Percentiles rank a stretch among this genome's conserved stretches.
These are phyloP conservation scores for Microdochium paspali DNA, from an alignment of 2,329 filamentous ascomycete species.

Conservation along the genomic window DNA sequence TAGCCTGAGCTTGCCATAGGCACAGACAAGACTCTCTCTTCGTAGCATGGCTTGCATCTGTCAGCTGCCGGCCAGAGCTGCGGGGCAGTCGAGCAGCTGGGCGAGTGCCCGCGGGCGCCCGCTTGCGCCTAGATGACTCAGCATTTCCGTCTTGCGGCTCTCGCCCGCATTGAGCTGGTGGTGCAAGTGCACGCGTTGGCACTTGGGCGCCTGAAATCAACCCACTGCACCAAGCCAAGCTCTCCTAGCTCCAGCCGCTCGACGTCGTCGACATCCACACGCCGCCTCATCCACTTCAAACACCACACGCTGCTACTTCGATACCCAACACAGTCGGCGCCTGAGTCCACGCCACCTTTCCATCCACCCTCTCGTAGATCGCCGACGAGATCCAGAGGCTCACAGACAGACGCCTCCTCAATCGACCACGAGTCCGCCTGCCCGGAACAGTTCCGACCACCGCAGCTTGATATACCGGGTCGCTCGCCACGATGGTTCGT, in stretches of 20 bases:
- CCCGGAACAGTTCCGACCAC: background rate
- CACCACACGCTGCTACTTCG: background rate
- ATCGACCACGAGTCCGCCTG: background rate
- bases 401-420: background rate
- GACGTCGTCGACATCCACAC: background rate
- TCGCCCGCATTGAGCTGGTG: background rate
- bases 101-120: no score
- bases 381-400: no score
- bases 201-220: conserved; percentile 2
- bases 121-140: background rate
- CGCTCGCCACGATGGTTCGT: conserved; percentile 5
- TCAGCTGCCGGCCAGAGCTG: no score
- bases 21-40: no score
- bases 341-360: background rate
- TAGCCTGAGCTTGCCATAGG: no score
- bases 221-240: background rate
- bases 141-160: conserved; percentile 1
- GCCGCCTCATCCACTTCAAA: background rate
- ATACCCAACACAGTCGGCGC: background rate
- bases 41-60: no score
- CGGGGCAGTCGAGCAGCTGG: no score
- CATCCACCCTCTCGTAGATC: background rate
- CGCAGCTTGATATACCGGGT: background rate
- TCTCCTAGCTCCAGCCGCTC: background rate
- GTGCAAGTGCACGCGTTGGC: conserved; percentile 13